phyloP scores from a whole-genome alignment of 2,329 filamentous ascomycete genomes.

The Cylindrodendrum hubeiense region DNA sequence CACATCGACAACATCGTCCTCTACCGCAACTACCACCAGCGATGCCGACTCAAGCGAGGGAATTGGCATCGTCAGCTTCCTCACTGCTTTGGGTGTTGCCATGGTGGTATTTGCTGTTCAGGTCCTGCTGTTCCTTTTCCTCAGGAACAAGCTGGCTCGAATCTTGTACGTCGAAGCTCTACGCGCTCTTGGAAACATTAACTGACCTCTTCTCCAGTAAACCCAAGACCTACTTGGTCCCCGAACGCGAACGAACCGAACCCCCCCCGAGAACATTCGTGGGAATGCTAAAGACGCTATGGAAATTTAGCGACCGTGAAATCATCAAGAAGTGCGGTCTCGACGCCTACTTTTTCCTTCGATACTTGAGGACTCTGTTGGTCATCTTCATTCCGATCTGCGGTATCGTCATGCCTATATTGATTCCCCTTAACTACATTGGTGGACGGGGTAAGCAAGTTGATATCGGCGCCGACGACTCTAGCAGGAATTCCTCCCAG shows the following conservation, averaged over 20 bases:
- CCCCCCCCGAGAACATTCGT: conserved; percentile 72
- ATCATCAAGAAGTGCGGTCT: conserved; percentile 96
- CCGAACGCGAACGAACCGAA: conserved; percentile 85
- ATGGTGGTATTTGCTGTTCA: conserved; percentile 73
- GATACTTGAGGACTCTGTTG: conserved; percentile 82
- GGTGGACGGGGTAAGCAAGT: conserved; percentile 75
- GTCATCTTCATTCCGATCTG: conserved; percentile 93
- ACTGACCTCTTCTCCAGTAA: conserved; percentile 63
- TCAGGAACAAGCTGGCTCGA: conserved; percentile 82
- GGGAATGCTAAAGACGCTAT: conserved; percentile 68
- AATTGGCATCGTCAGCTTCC: conserved; percentile 60
- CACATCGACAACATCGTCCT: conserved; percentile 12
- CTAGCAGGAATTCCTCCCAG: conserved; percentile 37
- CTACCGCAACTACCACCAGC: conserved; percentile 1
- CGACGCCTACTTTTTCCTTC: conserved; percentile 97
- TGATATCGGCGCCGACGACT: conserved; percentile 51
- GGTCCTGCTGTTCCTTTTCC: conserved; percentile 77
- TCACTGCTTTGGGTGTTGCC: conserved; percentile 74
- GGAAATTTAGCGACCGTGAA: conserved; percentile 79
- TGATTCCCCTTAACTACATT: conserved; percentile 86
- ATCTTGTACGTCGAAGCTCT: conserved; percentile 76
- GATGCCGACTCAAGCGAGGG: conserved; percentile 58
- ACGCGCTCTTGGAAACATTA: not conserved
- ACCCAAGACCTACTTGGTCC: conserved; percentile 87
- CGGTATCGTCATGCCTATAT: conserved; percentile 81